Base-by-base conservation (phyloP, 2,329 filamentous ascomycete genomes). In the Pyrenophora seminiperda region DNA sequence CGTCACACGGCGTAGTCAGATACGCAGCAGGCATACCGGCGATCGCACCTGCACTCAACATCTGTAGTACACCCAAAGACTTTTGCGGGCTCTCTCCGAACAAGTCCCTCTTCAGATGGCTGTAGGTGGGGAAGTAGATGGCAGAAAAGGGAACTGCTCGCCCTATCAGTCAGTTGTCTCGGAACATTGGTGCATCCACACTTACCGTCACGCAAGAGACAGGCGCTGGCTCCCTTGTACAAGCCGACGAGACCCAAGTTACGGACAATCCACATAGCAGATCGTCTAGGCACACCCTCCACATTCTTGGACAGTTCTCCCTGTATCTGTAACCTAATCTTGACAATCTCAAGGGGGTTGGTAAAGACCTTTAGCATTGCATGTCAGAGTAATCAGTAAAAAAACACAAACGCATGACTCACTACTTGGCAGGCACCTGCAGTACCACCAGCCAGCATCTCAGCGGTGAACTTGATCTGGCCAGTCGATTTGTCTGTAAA, bases 81-180 rank as follows among this genome's bases (percentile, higher is more conserved):
- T 97, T 91, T 49, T 86, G 89, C 5, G 82, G 81, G 9, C 88
- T 86, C 78, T 99, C 94, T 75, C 94, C 93, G 65, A 97, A 99
- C 71, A 93, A 79, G 75, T 97, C 93, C 68, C 83, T 86, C 82
- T 99, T 99, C 66, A 99, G 77, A 72, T 99, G 94, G 72, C 84
- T 89, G 80, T 99, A 99, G 17, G 91, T 88, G 2, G 94, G 93
- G 85, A 99, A 99, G 80, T 99, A 99, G 71, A 99, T 99, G 66
- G 91, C 91, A 15, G 93, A 97, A 80, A 99, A 99, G 36, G 94
- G 94, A 32, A 97, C 91, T 75, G 45, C 4, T 7, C 20, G 9
- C 22, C 19, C 43, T 53, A 49, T 71, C 50, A 61, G 47, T 24
- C 31, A 32, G 17, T 36, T 13, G 11, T 41, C 15, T 7, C 15